Base-by-base conservation (phyloP, 2,329 filamentous ascomycete species). In the Ceratocystis ficicola region DNA sequence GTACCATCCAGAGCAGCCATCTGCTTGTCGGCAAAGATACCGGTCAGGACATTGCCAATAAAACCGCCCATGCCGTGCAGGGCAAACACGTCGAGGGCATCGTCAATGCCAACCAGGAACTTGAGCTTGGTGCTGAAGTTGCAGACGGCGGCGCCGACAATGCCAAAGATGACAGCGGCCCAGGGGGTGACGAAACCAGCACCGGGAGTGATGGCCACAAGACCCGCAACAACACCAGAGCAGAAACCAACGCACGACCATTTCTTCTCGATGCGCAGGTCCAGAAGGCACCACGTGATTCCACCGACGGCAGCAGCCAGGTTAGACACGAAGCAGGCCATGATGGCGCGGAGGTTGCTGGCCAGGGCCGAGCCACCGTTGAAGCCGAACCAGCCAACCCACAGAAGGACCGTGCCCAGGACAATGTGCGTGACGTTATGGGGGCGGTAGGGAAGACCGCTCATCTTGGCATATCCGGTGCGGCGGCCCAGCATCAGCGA, bases 381-480 rank as follows among this genome's bases (percentile, higher is more conserved):
- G 83, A 96, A 96, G 62, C 92, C 92, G 74, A 96, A 94, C 92
- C 91, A 96, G 67, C 92, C 91, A 59, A 96, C 89, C 92, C 92
- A 96, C 62, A 96, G 81, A 75, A 87, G 82, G 30, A 86, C 82
- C 3, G 88, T 89, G 25, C 88, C 87, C 60, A 90, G 79, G 61
- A 89, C 84, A 69, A 90, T 85, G 70, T 88, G 80, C 67, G 86
- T 88, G 57, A 88, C 85, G 72, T 88, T 90, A 75, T 90, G 87
- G 7, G 87, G 86, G 41, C 83, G 81, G 77, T 87, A 87, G 3
- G 84, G 83, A 2, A 85, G 81, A 57, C 84, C 82, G 68, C 85
- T 80, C 63, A 81, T 79, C 71, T 80, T 82, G 71, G 76, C 80
- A 75, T 87, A 84, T 69, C 83, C 85, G 41, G 77, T 77, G 60